phyloP scores from a whole-genome alignment of 2,329 filamentous ascomycete genomes.

The Cercospora sp. region DNA sequence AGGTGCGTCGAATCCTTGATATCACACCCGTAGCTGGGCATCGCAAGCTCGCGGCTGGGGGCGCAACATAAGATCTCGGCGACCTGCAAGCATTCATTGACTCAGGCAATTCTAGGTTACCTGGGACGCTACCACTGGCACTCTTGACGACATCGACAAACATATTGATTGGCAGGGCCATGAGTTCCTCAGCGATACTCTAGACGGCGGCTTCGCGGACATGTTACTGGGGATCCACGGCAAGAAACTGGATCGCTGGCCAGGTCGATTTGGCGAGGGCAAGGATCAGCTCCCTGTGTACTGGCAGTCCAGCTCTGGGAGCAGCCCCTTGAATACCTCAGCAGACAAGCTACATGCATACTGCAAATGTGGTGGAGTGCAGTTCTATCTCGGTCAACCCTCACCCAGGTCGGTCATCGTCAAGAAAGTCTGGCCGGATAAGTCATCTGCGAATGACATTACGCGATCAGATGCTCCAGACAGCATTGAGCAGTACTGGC shows the following conservation, averaged over 20 bases:
- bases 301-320: conserved; percentile 26
- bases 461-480: conserved; percentile 45
- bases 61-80: background rate
- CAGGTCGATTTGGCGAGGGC: conserved; percentile 18
- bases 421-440: conserved; percentile 55
- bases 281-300: conserved; percentile 27
- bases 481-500: conserved; percentile 62
- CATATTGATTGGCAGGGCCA: conserved; percentile 37
- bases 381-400: conserved; percentile 60
- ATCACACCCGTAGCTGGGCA: background rate
- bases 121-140: conserved; percentile 37
- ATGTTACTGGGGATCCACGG: conserved; percentile 36
- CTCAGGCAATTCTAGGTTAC: background rate
- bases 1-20: background rate
- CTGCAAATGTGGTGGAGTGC: conserved; percentile 58
- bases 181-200: conserved; percentile 38
- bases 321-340: background rate
- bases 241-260: conserved; percentile 35
- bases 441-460: conserved; percentile 42
- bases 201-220: conserved; percentile 42
- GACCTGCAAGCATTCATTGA: background rate
- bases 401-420: conserved; percentile 48
- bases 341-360: conserved; percentile 43
- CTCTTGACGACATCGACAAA: conserved; percentile 36
- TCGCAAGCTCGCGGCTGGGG: background rate